Conservation (phyloP, 2,329 filamentous ascomycete species). For the Biscogniauxia marginata region DNA sequence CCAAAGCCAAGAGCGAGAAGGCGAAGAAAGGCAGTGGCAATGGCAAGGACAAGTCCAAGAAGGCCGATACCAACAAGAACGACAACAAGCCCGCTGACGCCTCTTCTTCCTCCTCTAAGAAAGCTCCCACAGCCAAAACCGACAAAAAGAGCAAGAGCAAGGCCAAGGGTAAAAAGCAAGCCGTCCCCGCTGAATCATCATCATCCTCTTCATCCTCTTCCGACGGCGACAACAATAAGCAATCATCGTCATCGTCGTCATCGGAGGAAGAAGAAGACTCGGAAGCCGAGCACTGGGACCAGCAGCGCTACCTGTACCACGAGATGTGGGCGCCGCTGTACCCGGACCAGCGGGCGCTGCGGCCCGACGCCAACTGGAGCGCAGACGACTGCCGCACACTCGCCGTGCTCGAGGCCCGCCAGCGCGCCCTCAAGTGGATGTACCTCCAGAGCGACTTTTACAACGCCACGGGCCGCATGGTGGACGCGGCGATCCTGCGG, state of each 20-base stretch:
- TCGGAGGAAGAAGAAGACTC: neutral
- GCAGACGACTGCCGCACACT: constrained; percentile 26
- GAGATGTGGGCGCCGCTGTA: constrained; percentile 10
- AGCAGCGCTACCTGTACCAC: constrained; percentile 18
- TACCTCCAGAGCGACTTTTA: constrained; percentile 28
- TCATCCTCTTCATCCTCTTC: neutral
- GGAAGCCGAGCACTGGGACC: constrained; percentile 6
- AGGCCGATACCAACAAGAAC: neutral
- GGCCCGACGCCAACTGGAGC: constrained; percentile 23
- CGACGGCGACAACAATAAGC: constrained; percentile 2
- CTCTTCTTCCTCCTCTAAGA: neutral
- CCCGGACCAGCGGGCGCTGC: constrained; percentile 16
- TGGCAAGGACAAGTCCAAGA: neutral
- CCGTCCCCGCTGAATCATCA: neutral
- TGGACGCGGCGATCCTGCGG: constrained; percentile 21
- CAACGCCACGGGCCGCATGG: constrained; percentile 28
- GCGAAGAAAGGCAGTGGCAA: neutral
- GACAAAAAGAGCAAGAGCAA: neutral
- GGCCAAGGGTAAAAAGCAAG: constrained; percentile 1
- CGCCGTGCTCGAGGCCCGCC: constrained; percentile 25
- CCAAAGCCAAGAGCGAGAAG: neutral
- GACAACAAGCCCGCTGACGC: neutral
- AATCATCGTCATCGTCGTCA: neutral
- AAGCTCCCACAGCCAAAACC: too few species aligned
- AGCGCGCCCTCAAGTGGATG: constrained; percentile 25